Percentiles rank a stretch among this genome's conserved stretches.
These are phyloP conservation scores for Sporisorium reilianum DNA, from an alignment of 1,284 basidiomycete genomes.

Conservation along the genomic window DNA sequence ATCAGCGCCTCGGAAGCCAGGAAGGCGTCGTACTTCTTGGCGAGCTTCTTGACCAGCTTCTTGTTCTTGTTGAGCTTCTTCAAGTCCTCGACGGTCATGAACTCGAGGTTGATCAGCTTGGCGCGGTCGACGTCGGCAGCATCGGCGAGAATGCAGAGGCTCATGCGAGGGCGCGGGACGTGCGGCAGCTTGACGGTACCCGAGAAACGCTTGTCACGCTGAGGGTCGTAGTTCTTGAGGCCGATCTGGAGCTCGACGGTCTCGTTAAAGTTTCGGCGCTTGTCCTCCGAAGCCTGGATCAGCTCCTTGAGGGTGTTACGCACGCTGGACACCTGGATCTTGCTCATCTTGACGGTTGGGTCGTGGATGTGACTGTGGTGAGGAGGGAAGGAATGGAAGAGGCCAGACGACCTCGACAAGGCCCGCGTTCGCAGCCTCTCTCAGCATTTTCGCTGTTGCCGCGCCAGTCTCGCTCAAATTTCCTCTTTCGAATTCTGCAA, in stretches of 20 bases:
- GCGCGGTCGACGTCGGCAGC: constrained; percentile 98
- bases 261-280: constrained; percentile 69
- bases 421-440: neutral
- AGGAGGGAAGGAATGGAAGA: constrained; percentile 9
- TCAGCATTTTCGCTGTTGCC: constrained; percentile 3
- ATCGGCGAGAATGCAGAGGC: constrained; percentile 98
- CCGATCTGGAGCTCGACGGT: constrained; percentile 70
- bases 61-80: constrained; percentile 99
- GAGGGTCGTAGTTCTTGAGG: constrained; percentile 70
- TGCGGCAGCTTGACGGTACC: constrained; percentile 81
- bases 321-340: constrained; percentile 68
- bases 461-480: neutral
- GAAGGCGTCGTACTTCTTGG: constrained; percentile 99
- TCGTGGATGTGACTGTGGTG: constrained; percentile 34
- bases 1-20: constrained; percentile 96
- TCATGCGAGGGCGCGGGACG: constrained; percentile 98
- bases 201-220: constrained; percentile 70
- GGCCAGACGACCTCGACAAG: constrained; percentile 13
- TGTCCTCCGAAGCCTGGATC: constrained; percentile 66
- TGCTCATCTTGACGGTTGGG: constrained; percentile 45
- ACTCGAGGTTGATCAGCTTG: constrained; percentile 95
- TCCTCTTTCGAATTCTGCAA: neutral
- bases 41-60: constrained; percentile 99
- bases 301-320: constrained; percentile 65
- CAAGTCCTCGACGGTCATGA: constrained; percentile 98